A percentile compares a stretch with the other conserved stretches of the same genome.
Conservation (phyloP, 768 basidiomycete species). For the Coprinopsis cinerea region DNA sequence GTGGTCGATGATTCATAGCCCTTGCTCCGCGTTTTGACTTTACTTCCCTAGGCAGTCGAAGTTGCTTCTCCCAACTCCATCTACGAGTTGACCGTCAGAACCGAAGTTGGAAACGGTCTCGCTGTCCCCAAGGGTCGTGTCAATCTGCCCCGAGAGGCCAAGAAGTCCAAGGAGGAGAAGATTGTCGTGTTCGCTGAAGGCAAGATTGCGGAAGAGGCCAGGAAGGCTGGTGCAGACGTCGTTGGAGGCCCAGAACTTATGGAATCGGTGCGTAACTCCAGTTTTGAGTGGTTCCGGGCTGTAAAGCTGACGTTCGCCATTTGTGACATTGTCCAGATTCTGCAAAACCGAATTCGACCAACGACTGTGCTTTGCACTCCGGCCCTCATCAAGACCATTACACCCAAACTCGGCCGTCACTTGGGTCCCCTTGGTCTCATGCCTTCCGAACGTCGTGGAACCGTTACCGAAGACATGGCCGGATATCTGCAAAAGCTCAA, state of each 20-base stretch:
- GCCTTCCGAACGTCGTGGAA: slow-evolving; percentile 92
- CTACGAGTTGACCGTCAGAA: slow-evolving; percentile 78
- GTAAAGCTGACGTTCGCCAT: no score
- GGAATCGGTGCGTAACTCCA: slow-evolving; percentile 59
- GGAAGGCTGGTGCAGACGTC: slow-evolving; percentile 80
- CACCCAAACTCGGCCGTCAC: slow-evolving; percentile 70
- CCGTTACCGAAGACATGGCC: slow-evolving; percentile 85
- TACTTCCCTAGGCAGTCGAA: slow-evolving; percentile 64
- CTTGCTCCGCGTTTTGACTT: background rate
- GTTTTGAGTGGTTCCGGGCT: slow-evolving; percentile 2
- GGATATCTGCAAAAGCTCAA: slow-evolving; percentile 75
- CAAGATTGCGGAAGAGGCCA: slow-evolving; percentile 73
- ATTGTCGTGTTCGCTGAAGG: slow-evolving; percentile 95
- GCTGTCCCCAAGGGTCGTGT: slow-evolving; percentile 88
- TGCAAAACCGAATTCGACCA: slow-evolving; percentile 67
- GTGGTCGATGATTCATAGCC: background rate
- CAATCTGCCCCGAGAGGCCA: slow-evolving; percentile 76
- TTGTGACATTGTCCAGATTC: no score
- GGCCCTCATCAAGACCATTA: slow-evolving; percentile 70
- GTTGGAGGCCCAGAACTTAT: slow-evolving; percentile 89
- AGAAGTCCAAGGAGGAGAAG: slow-evolving; percentile 60
- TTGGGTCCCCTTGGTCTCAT: slow-evolving; percentile 89
- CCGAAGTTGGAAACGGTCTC: slow-evolving; percentile 69
- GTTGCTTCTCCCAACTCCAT: slow-evolving; percentile 70
- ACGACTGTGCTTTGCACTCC: slow-evolving; percentile 84